Conservation (phyloP, 2,329 filamentous ascomycete genomes). For the Paracorniculantispora psalliotae region DNA sequence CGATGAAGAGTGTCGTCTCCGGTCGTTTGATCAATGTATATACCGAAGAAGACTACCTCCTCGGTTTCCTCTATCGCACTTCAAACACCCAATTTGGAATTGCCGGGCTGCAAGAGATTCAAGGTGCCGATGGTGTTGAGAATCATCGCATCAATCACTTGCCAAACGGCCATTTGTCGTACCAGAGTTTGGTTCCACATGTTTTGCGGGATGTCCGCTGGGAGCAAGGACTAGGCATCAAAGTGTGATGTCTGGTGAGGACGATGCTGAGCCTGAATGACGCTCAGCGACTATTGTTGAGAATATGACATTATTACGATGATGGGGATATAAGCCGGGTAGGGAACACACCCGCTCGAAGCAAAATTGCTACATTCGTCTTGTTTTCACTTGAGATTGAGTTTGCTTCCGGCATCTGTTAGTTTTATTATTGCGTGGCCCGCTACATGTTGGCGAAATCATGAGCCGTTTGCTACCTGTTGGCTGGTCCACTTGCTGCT, state of each 20-base stretch:
- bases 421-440: background rate
- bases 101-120: constrained; percentile 73
- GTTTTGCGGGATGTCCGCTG: constrained; percentile 64
- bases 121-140: constrained; percentile 60
- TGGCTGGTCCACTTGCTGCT: background rate
- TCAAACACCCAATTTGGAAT: constrained; percentile 78
- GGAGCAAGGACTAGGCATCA: constrained; percentile 54
- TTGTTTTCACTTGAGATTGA: constrained; percentile 10
- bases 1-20: constrained; percentile 71
- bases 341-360: constrained; percentile 10
- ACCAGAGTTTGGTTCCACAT: constrained; percentile 60
- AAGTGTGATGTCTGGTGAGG: background rate
- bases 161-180: constrained; percentile 65
- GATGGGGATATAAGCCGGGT: background rate
- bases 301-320: too few relatives aligned
- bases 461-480: background rate
- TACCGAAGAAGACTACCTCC: constrained; percentile 79
- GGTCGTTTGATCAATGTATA: constrained; percentile 89
- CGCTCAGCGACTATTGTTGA: too few relatives aligned
- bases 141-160: constrained; percentile 63
- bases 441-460: background rate
- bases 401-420: constrained; percentile 10
- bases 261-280: too few relatives aligned
- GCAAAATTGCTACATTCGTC: constrained; percentile 8
- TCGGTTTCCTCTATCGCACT: constrained; percentile 82